These are phyloP conservation scores for Eucalyptus shirleyi DNA, from an alignment of 345 rosid genomes.

Conservation along the genomic window DNA sequence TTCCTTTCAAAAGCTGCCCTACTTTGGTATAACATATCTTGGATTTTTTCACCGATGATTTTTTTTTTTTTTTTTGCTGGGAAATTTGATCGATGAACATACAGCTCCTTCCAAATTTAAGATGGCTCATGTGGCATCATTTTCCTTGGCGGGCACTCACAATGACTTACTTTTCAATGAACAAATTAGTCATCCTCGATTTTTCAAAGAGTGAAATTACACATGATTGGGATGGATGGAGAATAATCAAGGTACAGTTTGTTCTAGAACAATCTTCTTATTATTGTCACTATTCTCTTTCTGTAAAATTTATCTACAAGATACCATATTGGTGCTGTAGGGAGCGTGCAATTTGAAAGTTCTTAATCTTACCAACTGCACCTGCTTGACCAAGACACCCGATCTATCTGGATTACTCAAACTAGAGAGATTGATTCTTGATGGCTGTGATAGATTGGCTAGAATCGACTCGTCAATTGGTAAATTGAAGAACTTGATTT, in stretches of 20 bases:
- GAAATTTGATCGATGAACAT: too few relatives aligned
- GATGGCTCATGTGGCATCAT: neutral
- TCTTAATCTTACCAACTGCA: neutral
- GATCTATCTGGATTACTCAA: neutral
- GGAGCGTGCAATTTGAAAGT: neutral
- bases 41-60: too few relatives aligned
- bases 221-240: neutral
- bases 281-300: neutral
- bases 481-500: neutral
- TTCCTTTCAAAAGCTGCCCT: too few relatives aligned
- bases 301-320: neutral
- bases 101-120: neutral
- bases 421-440: neutral
- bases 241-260: fast-evolving
- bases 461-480: neutral
- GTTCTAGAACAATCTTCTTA: neutral
- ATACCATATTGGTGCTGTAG: neutral
- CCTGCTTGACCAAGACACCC: neutral
- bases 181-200: neutral
- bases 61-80: too few relatives aligned
- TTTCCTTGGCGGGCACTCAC: fast-evolving
- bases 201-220: neutral
- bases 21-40: too few relatives aligned
- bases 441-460: neutral
- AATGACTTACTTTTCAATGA: neutral